Base-by-base conservation (phyloP, 1,284 basidiomycete genomes). In the Schizophyllum commune region DNA sequence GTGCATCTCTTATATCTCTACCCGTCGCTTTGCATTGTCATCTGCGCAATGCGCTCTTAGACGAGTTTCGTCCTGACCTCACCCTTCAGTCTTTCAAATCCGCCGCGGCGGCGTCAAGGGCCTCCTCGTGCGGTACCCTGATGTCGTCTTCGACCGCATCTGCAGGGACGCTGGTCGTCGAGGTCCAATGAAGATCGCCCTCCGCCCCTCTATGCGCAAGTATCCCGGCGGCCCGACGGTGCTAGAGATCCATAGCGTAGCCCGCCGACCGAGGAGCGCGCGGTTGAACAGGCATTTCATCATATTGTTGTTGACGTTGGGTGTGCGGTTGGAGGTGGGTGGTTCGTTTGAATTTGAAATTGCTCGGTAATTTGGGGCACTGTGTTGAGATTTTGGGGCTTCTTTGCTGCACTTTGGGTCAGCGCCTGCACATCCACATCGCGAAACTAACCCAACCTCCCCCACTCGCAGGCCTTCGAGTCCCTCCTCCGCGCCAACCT, bases 71-170 rank as follows among this genome's bases (percentile, higher is more conserved):
- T 27, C 2, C 58, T 54, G 39, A 64, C 64, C 58, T 22, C n/a
- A 6, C 6, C 52, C 7, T 54, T 6, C 21, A 65, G 65, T 64
- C 13, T 70, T 67, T 56, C 70, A 71, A 57, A 66, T 69, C 7
- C 64, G 70, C 2, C 61, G 65, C 17, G 69, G 67, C 2, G 70
- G 70, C 1, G 65, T 68, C 59, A 71, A 71, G 57, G 70, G 70
- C 0, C 63, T 69, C 7, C 60, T 70, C 9, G 66, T 65, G 9
- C 62, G 64, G 22, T 66, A 67, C 52, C 63, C 67, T 4, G 63
- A 69, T 47, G 62, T 54, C 1, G 3, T 62, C 8, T 70, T 71
- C 56, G 65, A 66, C 53, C 13, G 4, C 0, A 19, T 65, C 2
- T 68, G 67, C 33, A 57, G 62, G 9, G 32, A 47, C 15, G 22